Evolutionary conservation across 1,139 yeast genomes (phyloP), one percentile per base, ranked within the genome.

Genomic region (Meyerozyma elateridarum): DNA sequence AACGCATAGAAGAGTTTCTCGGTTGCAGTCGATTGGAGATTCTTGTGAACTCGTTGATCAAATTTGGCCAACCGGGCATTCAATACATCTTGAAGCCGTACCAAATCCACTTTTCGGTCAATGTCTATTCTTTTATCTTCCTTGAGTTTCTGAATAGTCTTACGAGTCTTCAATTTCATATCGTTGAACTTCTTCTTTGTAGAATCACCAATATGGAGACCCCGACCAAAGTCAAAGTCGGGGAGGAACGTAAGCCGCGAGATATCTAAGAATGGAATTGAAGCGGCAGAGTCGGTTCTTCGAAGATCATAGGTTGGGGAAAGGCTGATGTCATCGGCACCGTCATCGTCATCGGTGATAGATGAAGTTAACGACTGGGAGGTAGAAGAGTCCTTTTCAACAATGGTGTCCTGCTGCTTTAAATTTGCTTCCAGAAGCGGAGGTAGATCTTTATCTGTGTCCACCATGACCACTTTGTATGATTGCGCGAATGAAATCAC

Each of bases 1-100:
- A 77, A 54, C 0, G 96, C 80, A 54, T 88, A 91, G 47, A 88
- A 87, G 20, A 79, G 49, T 56, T 89, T 91, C 49, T 89, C 96
- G 1, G 93, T 77, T 11, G 68, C 66, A 5, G 94, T 76, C 30
- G 79, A 51, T 31, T 70, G 61, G 32, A 77, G 59, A 20, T 72
- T 61, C 28, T 51, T 51, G 36, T 67, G 76, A 35, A 85, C 61
- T 32, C 79, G 65, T 14, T 61, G 49, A 47, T 85, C 93, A 28
- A 85, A 67, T 35, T 65, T 64, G 37, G 69, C 74, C 35, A 87
- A 64, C 36, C 64, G 49, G 13, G 45, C 43, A 34, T 63, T 56
- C 32, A 68, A 43, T 20, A 49, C 43, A 3, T 61, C 67, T 37
- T 64, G 71, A 25, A 65, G 47, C 35, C 51, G 51, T 20, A 46